Percentiles rank a stretch among this genome's conserved stretches.
Conservation (phyloP, 2,329 filamentous ascomycete genomes). For the Chaetothyriales sp. region DNA sequence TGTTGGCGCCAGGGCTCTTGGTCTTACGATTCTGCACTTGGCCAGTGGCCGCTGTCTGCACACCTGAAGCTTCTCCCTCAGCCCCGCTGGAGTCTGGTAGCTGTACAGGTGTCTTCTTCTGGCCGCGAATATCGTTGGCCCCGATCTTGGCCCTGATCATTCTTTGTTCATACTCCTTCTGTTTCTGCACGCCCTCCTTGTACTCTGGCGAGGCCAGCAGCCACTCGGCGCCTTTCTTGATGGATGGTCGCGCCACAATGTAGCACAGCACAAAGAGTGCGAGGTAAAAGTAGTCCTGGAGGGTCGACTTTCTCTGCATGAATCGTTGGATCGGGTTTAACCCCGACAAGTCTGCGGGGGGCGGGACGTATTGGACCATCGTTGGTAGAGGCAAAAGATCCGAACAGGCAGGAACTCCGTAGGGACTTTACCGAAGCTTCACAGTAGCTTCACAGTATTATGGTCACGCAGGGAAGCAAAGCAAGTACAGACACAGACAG, state of each 20-base stretch:
- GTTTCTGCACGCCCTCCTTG: slow-evolving; percentile 8
- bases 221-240: slow-evolving; percentile 12
- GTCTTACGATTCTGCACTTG: slow-evolving; percentile 14
- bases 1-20: slow-evolving; percentile 9
- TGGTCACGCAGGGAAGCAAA: not conserved
- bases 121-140: slow-evolving; percentile 14
- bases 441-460: not conserved
- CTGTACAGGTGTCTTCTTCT: slow-evolving; percentile 1
- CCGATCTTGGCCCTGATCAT: slow-evolving; percentile 13
- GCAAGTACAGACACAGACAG: no score
- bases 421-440: not conserved
- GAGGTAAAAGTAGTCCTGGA: slow-evolving; percentile 15
- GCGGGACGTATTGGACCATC: slow-evolving; percentile 15
- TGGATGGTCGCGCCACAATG: slow-evolving; percentile 13
- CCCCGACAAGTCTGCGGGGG: slow-evolving; percentile 12
- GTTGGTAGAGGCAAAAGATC: not conserved
- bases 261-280: slow-evolving; percentile 13
- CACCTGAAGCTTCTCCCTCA: not conserved
- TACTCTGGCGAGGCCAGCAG: slow-evolving; percentile 8
- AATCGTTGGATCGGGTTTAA: slow-evolving; percentile 18
- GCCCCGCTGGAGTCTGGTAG: not conserved
- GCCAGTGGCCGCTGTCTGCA: slow-evolving; percentile 2
- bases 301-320: slow-evolving; percentile 14
- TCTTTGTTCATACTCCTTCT: slow-evolving; percentile 7
- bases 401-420: not conserved